Percentiles rank a stretch among this genome's conserved stretches.
Conservation (phyloP, 768 basidiomycete genomes). For the Suillus hirtellus region DNA sequence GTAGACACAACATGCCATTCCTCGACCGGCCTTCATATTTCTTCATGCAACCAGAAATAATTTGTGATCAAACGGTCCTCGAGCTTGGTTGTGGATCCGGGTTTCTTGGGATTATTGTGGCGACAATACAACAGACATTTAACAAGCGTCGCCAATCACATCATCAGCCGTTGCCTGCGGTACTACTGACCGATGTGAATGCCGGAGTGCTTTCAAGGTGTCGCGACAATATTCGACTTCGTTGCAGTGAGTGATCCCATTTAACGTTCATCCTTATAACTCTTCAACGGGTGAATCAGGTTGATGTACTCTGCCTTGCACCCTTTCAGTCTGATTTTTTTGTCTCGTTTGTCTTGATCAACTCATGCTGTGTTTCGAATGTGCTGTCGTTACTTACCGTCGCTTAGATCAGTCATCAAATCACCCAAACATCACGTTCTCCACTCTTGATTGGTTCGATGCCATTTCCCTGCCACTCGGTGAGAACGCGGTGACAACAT, state of each 20-base stretch:
- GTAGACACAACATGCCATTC: neutral
- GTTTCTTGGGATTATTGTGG: constrained; percentile 68
- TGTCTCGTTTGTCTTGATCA: neutral
- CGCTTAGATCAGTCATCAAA: constrained; percentile 53
- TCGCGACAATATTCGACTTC: constrained; percentile 54
- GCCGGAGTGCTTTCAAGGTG: constrained; percentile 64
- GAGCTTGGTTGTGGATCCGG: constrained; percentile 79
- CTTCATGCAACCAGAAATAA: constrained; percentile 35
- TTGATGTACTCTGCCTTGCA: neutral
- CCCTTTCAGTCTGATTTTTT: neutral
- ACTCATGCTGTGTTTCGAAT: neutral
- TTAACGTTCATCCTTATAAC: neutral
- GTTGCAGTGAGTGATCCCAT: constrained; percentile 60
- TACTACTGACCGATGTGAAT: constrained; percentile 68
- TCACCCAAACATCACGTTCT: constrained; percentile 46
- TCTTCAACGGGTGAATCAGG: neutral
- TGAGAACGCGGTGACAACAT: constrained; percentile 21
- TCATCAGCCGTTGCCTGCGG: constrained; percentile 11
- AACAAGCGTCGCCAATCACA: neutral
- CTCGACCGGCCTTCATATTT: constrained; percentile 1
- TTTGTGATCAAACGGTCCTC: constrained; percentile 50
- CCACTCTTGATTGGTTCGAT: constrained; percentile 66
- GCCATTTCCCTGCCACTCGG: constrained; percentile 41
- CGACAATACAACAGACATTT: constrained; percentile 50
- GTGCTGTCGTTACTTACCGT: neutral